Evolutionary conservation across 805 yeast species (phyloP).

Genomic region (Tetrapisispora taiwanensis): DNA sequence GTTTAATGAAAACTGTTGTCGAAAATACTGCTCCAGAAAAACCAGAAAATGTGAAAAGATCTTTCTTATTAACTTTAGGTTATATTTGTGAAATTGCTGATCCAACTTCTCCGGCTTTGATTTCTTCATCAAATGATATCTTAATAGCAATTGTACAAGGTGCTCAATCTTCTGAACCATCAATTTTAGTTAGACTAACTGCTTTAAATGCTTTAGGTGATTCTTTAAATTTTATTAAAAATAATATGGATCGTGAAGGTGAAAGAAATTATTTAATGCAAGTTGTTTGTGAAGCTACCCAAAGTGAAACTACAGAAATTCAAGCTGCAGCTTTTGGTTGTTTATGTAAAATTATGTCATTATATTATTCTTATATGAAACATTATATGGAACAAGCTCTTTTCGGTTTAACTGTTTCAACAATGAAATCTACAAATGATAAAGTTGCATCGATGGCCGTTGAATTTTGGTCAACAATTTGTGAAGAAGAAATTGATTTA

Average conservation of each 20-base stretch:
- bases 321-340: conserved; percentile 96
- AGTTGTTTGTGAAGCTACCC: conserved; percentile 98
- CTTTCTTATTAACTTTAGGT: conserved; percentile 83
- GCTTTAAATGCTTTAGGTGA: conserved; percentile 88
- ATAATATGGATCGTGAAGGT: conserved; percentile 83
- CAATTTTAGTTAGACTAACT: conserved; percentile 66
- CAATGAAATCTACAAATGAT: conserved; percentile 70
- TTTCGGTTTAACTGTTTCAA: conserved; percentile 77
- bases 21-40: conserved; percentile 75
- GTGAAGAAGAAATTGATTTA: conserved; percentile 89
- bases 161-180: conserved; percentile 74
- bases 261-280: conserved; percentile 97
- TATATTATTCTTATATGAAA: conserved; percentile 83
- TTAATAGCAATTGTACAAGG: conserved; percentile 95
- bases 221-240: conserved; percentile 80
- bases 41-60: conserved; percentile 71
- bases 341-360: conserved; percentile 79
- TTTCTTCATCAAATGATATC: conserved; percentile 81
- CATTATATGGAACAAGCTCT: conserved; percentile 96
- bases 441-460: conserved; percentile 96
- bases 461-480: conserved; percentile 98
- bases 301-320: conserved; percentile 66
- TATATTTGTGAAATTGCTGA: conserved; percentile 94
- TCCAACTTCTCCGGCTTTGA: conserved; percentile 59
- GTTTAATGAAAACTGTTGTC: conserved; percentile 71